Evolutionary conservation across 192 early-diverging fungal species (phyloP).

Genomic region (Tieghemiomyces parasiticus): DNA sequence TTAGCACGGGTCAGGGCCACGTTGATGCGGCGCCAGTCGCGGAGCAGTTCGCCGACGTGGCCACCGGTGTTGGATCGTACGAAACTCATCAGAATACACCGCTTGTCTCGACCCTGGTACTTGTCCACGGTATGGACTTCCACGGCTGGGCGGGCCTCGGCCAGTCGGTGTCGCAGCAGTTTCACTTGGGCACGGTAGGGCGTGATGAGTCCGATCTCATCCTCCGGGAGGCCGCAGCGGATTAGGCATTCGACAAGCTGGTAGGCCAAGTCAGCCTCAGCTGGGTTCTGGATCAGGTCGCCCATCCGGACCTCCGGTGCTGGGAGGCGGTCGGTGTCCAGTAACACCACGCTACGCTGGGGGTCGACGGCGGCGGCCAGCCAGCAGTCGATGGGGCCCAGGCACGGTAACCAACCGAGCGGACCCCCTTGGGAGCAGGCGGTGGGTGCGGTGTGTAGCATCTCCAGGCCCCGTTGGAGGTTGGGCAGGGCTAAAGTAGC

Average conservation of each 20-base stretch:
- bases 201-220: conserved; percentile 67
- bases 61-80: conserved; percentile 63
- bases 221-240: conserved; percentile 42
- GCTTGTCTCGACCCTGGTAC: conserved; percentile 90
- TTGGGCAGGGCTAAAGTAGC: conserved; percentile 28
- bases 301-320: conserved; percentile 39
- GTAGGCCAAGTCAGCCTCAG: conserved; percentile 46
- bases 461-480: conserved; percentile 4
- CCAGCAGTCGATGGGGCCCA: conserved; percentile 40
- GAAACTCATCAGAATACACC: conserved; percentile 76
- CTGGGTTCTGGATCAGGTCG: conserved; percentile 50
- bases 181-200: conserved; percentile 65
- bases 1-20: conserved; percentile 89
- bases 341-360: conserved; percentile 49
- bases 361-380: conserved; percentile 46
- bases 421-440: neutral
- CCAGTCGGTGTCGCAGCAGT: conserved; percentile 30
- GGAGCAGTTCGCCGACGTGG: conserved; percentile 68
- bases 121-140: conserved; percentile 84
- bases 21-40: conserved; percentile 87
- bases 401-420: neutral
- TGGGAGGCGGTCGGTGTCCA: conserved; percentile 60
- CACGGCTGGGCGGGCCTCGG: conserved; percentile 24
- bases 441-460: neutral
- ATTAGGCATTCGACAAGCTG: conserved; percentile 40